These are phyloP conservation scores for Batkoa obscura DNA, from an alignment of 371 early-diverging fungal species.

Conservation along the genomic window DNA sequence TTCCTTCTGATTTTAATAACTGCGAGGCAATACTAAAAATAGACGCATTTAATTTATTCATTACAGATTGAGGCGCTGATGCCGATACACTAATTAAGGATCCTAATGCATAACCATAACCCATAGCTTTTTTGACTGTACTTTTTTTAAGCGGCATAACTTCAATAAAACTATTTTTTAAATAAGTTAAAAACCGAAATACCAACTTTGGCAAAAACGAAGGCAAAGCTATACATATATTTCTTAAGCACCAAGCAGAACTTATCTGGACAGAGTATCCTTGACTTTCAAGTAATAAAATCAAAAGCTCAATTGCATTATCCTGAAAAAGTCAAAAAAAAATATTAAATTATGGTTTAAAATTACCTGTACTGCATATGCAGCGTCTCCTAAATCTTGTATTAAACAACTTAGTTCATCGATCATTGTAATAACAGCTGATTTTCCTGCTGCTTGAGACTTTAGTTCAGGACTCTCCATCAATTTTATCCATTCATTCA, in stretches of 20 bases:
- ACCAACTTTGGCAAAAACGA: conserved; percentile 35
- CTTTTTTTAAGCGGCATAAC: conserved; percentile 21
- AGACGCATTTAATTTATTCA: conserved; percentile 50
- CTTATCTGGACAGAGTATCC: conserved; percentile 53
- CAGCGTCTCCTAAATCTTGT: conserved; percentile 59
- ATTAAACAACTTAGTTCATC: conserved; percentile 51
- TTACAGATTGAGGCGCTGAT: conserved; percentile 40
- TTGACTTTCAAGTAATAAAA: conserved; percentile 41
- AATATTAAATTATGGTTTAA: neutral
- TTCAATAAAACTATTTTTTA: conserved; percentile 36
- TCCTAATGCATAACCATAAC: conserved; percentile 42
- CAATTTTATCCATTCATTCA: neutral
- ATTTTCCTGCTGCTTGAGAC: conserved; percentile 13
- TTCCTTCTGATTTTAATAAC: conserved; percentile 35
- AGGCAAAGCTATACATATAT: conserved; percentile 43
- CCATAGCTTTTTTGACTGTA: conserved; percentile 28
- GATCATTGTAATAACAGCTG: conserved; percentile 38
- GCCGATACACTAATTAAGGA: conserved; percentile 53
- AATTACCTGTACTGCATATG: conserved; percentile 38
- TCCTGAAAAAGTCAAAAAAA: conserved; percentile 18
- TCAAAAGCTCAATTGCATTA: conserved; percentile 34
- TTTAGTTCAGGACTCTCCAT: neutral
- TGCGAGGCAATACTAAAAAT: conserved; percentile 58
- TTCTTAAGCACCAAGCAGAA: conserved; percentile 52
- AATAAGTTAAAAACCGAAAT: conserved; percentile 25